Conservation (phyloP, 2,329 filamentous ascomycete genomes). For the Botrytis porri region DNA sequence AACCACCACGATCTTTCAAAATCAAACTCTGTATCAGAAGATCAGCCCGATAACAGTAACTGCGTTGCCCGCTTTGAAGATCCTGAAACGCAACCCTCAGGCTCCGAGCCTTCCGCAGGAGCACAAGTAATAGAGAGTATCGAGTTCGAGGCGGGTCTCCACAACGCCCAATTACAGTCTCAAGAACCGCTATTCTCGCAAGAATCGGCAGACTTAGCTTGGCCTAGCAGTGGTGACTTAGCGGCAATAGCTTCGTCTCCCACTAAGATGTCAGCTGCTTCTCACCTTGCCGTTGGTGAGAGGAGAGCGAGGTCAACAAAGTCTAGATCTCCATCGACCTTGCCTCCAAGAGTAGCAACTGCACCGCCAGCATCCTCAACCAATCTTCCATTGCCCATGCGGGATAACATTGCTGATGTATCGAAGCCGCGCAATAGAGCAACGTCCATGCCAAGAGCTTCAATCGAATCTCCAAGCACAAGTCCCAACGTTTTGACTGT, state of each 20-base stretch:
- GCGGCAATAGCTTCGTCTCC: neutral
- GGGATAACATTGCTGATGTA: slow-evolving; percentile 6
- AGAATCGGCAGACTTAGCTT: neutral
- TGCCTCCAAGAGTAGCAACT: slow-evolving; percentile 9
- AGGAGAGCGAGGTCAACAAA: slow-evolving; percentile 11
- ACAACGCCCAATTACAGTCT: neutral
- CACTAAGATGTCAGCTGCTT: slow-evolving; percentile 1
- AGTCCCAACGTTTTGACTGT: slow-evolving; percentile 8
- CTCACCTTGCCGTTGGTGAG: slow-evolving; percentile 4
- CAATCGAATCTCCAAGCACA: neutral
- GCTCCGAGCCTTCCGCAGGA: neutral
- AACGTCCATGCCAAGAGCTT: slow-evolving; percentile 10
- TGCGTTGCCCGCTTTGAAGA: neutral
- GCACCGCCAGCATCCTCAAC: neutral
- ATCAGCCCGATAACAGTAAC: neutral
- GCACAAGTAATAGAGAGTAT: slow-evolving; percentile 8
- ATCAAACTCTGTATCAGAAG: neutral
- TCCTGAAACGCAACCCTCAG: neutral
- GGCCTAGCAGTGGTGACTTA: neutral
- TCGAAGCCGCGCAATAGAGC: slow-evolving; percentile 2
- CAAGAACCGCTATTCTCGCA: neutral
- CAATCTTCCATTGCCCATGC: slow-evolving; percentile 8
- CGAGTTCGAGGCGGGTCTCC: neutral
- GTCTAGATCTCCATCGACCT: slow-evolving; percentile 16
- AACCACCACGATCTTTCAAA: neutral